These are phyloP conservation scores for Talaromyces sp. DNA, from an alignment of 2,329 filamentous ascomycete species.

Conservation along the genomic window DNA sequence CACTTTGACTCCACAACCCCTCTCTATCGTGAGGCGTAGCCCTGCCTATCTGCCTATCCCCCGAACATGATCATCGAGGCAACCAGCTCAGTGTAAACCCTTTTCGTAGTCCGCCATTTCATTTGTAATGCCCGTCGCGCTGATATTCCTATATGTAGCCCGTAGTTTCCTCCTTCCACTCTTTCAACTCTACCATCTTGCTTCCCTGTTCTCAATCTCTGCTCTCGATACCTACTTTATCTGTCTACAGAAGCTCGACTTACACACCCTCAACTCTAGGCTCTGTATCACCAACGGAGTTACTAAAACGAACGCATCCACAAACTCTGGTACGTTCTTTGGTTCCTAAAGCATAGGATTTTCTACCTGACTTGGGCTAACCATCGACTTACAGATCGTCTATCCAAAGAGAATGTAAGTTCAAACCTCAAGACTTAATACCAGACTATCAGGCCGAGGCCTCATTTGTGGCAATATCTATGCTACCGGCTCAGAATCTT, in stretches of 20 bases:
- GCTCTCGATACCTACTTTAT: too few species aligned
- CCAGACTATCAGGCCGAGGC: neutral
- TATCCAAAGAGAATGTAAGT: neutral
- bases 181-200: neutral
- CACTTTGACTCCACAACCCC: neutral
- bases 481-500: neutral
- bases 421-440: neutral
- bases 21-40: neutral
- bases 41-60: neutral
- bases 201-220: too few species aligned
- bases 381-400: neutral
- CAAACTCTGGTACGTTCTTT: neutral
- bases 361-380: neutral
- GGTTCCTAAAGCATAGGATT: neutral
- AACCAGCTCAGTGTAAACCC: neutral
- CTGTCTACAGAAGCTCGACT: too few species aligned
- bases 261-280: too few species aligned
- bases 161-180: neutral
- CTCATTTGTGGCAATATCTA: neutral
- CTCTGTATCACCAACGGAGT: too few species aligned
- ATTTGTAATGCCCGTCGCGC: neutral
- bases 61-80: neutral
- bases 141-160: neutral
- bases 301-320: too few species aligned
- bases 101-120: neutral